phyloP scores from a whole-genome alignment of 2,329 filamentous ascomycete genomes.

The Pseudomassariella vexata region DNA sequence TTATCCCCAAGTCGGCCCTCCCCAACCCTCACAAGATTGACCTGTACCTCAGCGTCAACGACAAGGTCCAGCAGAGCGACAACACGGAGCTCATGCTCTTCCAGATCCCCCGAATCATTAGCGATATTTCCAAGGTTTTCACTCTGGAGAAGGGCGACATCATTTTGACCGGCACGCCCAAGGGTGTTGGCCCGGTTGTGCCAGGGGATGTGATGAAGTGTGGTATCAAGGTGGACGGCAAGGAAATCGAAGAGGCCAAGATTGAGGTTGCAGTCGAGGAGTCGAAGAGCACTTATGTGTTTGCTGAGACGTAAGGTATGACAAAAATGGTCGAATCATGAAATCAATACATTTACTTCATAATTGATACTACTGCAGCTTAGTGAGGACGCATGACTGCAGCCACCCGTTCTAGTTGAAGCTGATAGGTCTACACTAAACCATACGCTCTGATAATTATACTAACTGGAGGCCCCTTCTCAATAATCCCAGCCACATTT shows the following conservation, averaged over 20 bases:
- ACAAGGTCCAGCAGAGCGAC: slow-evolving; percentile 71
- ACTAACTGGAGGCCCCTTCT: too few relatives aligned
- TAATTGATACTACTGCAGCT: too few relatives aligned
- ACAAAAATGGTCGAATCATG: neutral
- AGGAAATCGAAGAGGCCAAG: slow-evolving; percentile 76
- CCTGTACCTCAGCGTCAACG: slow-evolving; percentile 81
- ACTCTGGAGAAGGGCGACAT: slow-evolving; percentile 88
- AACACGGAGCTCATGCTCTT: slow-evolving; percentile 95
- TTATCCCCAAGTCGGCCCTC: slow-evolving; percentile 75
- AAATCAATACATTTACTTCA: slow-evolving; percentile 2
- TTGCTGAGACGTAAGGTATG: slow-evolving; percentile 58
- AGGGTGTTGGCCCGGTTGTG: slow-evolving; percentile 82
- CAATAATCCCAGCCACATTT: too few relatives aligned
- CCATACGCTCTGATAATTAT: too few relatives aligned
- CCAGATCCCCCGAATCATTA: slow-evolving; percentile 77
- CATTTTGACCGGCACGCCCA: slow-evolving; percentile 93
- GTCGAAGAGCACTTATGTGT: slow-evolving; percentile 70
- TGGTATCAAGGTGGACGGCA: slow-evolving; percentile 71
- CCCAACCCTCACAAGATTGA: slow-evolving; percentile 84
- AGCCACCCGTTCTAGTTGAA: too few relatives aligned
- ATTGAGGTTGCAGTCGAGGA: slow-evolving; percentile 83
- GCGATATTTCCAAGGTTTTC: slow-evolving; percentile 93
- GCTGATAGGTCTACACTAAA: too few relatives aligned
- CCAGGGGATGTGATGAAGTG: slow-evolving; percentile 84
- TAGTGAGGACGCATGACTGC: too few relatives aligned